Base-by-base conservation (phyloP, 2,329 filamentous ascomycete genomes). In the Tolypocladium album region DNA sequence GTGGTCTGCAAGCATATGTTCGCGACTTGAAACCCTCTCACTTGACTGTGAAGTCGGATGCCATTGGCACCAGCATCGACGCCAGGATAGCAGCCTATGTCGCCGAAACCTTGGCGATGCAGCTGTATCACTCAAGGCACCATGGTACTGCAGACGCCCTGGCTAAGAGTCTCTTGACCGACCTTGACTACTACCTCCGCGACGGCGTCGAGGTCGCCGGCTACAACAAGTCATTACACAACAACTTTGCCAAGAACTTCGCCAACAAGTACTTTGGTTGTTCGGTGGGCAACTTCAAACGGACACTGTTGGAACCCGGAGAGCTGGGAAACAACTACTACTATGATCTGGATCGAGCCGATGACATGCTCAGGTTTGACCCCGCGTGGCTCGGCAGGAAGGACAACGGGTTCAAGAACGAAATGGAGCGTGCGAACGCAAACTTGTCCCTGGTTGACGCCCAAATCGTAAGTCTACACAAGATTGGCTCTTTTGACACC, bases 381-480 rank as follows among this genome's bases (percentile, higher is more conserved):
- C 79, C 84, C 60, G 86, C 87, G 45, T 99, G 94, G 94, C 77
- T 77, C 58, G 88, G 88, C 52, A 79, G 78, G 64, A 81, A 77
- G 65, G 82, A 84, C 59, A 83, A 88, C 67, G 92, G 92, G 0
- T 96, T 96, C 74, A 82, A 83, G 63, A 82, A 84, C 56, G 94
- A 99, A 70, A 88, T 99, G 74, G 84, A 87, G 67, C 86, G 86
- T 62, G 94, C 93, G 50, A 99, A 99, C 72, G 78, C 88, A 63
- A 97, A 99, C 72, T 73, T 99, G 58, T 96, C 92, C 31, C 79
- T 96, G 40, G 91, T 99, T 40, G 92, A 97, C 71, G 90, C 93
- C 31, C 92, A 99, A 76, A 87, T 94, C 64, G 87, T 90, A 79
- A 52, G 55, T 34, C 36, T 52, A 22, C 11, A 27, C 31, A 12